phyloP scores from a whole-genome alignment of 108 stramenopile genomes.

The Conticribra weissflogii region DNA sequence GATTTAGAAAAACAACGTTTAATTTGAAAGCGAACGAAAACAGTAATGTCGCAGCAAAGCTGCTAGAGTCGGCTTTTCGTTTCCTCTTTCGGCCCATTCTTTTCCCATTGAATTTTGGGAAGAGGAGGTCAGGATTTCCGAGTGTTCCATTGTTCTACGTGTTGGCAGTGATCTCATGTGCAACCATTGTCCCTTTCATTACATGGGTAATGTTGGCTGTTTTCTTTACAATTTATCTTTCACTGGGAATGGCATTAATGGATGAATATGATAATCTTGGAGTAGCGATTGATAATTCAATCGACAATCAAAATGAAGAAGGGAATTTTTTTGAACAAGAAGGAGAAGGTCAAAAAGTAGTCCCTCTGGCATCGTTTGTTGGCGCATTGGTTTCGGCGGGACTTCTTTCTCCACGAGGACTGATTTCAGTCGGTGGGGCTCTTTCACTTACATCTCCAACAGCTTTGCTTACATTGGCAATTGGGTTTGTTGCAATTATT shows the following conservation, averaged over 20 bases:
- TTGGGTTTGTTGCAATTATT: conserved; percentile 9
- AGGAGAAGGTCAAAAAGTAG: conserved; percentile 5
- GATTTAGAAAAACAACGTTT: too few relatives aligned
- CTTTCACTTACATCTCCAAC: conserved; percentile 10
- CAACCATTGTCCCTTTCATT: conserved; percentile 1
- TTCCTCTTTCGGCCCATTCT: conserved; percentile 18
- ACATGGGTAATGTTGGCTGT: conserved; percentile 14
- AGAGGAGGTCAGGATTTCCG: background rate
- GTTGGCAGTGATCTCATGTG: background rate
- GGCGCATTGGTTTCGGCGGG: conserved; percentile 21
- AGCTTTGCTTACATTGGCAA: conserved; percentile 2
- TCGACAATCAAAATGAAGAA: background rate
- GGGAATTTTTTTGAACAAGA: background rate
- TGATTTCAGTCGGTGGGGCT: conserved; percentile 1
- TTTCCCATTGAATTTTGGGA: conserved; percentile 2
- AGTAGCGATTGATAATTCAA: background rate
- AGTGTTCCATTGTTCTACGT: conserved; percentile 14
- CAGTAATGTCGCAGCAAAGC: conserved; percentile 1
- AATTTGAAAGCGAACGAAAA: too few relatives aligned
- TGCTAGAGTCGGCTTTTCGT: background rate
- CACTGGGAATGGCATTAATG: conserved; percentile 13
- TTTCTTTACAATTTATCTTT: conserved; percentile 10
- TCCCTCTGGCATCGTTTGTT: conserved; percentile 19
- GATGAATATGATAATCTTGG: conserved; percentile 18
- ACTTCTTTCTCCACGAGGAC: conserved; percentile 19